Base-by-base conservation (phyloP, 257 asterid genomes). In the Jacaranda mimosifolia region DNA sequence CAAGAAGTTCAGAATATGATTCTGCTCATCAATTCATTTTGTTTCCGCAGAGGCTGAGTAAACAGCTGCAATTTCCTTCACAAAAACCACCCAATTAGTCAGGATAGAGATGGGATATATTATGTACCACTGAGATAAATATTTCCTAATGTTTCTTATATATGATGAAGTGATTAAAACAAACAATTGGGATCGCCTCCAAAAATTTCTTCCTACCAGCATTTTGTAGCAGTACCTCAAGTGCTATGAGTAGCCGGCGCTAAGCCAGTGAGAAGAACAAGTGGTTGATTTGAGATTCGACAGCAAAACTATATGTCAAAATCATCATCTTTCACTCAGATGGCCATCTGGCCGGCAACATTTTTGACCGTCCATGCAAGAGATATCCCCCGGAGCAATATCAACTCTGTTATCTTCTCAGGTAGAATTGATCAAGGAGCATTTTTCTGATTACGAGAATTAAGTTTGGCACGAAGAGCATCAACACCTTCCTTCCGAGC, bases 401-500 rank as follows among this genome's bases (percentile, higher is more conserved):
- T 72, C 71, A 17, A 40, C 38, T 63, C 52, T 65, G 49, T 51
- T 6, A 38, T 63, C n/a, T 45, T 36, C 69, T 60, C 12, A 6
- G 52, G 45, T 78, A 70, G 13, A 68, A 68, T 76, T 56, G 85
- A 66, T 83, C 86, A 84, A n/a, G 86, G 60, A 75, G 81, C 74
- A 14, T 60, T 83, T 52, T 82, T 87, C 79, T 86, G 83, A 83
- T 79, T 82, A 82, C 88, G 87, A 35, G 79, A 73, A 57, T 59
- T 75, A 8, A 82, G 74, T 72, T 86, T 86, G n/a, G 85, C 72
- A 59, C 92, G 87, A 79, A 90, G 90, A 49, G 91, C 85, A 75
- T 92, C 98, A 2, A 80, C 67, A 59, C 91, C 90, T 77, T 91
- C 97, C 80, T 89, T 93, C 79, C 83, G 83, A 7, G 93, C 89